A percentile compares a stretch with the other conserved stretches of the same genome.
These are phyloP conservation scores for Ballota nigra DNA, from an alignment of 257 asterid species.

Conservation along the genomic window DNA sequence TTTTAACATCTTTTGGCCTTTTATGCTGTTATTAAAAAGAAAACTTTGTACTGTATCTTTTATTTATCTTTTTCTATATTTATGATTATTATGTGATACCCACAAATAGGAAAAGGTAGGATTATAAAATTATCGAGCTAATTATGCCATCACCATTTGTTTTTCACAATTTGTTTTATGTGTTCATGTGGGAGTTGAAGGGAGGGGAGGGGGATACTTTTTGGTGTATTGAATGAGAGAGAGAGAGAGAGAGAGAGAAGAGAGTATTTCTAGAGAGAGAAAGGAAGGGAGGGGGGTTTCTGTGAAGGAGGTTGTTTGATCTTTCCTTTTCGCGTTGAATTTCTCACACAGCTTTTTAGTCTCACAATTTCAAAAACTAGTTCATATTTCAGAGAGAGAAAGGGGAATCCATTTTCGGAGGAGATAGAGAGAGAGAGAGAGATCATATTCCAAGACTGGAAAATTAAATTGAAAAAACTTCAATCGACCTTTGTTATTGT, in stretches of 20 bases:
- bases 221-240: neutral
- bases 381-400: neutral
- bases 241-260: constrained; percentile 42
- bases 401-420: neutral
- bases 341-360: constrained; percentile 29
- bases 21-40: constrained; percentile 20
- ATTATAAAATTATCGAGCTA: constrained; percentile 7
- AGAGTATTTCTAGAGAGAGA: neutral
- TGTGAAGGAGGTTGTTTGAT: constrained; percentile 48
- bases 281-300: constrained; percentile 19
- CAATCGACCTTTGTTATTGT: constrained; percentile 16
- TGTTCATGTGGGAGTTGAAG: constrained; percentile 22
- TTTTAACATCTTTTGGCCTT: constrained; percentile 35
- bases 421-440: neutral
- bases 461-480: neutral
- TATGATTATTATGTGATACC: constrained; percentile 25
- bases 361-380: constrained; percentile 21
- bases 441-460: constrained; percentile 4
- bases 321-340: constrained; percentile 63
- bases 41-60: constrained; percentile 15
- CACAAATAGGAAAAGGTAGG: constrained; percentile 15
- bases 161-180: constrained; percentile 21
- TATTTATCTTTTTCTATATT: neutral
- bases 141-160: constrained; percentile 29
- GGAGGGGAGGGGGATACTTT: neutral